Conservation (phyloP, 192 early-diverging fungal species). For the Coemansia asiatica region DNA sequence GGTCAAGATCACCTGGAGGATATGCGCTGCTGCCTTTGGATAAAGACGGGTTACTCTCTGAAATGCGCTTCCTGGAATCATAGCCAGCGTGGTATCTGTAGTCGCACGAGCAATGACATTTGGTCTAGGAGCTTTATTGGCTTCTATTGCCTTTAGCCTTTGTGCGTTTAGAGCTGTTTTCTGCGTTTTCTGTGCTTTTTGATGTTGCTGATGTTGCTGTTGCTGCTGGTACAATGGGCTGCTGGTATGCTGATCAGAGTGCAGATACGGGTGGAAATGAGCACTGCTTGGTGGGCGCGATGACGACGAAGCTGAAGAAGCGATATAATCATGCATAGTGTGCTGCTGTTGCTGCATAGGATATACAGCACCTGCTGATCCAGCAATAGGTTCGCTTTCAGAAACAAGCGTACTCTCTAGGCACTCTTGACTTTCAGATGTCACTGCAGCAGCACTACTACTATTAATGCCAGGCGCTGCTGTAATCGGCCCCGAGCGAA, state of each 20-base stretch:
- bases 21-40: conserved; percentile 90
- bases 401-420: background rate
- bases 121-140: conserved; percentile 59
- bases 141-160: background rate
- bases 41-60: conserved; percentile 84
- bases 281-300: conserved; percentile 2
- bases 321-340: background rate
- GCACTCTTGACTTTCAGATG: conserved; percentile 6
- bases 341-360: too few relatives aligned
- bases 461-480: background rate
- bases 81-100: conserved; percentile 85
- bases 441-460: background rate
- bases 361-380: background rate
- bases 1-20: conserved; percentile 93
- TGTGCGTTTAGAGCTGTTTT: background rate
- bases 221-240: background rate
- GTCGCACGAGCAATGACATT: conserved; percentile 83
- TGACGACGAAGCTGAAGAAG: background rate
- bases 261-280: background rate
- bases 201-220: background rate
- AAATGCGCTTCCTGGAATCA: conserved; percentile 94
- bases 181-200: background rate
- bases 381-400: background rate
- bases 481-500: background rate
- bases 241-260: too few relatives aligned